These are phyloP conservation scores for Iris macrosiphon DNA, from an alignment of 106 monocot genomes.

Conservation along the genomic window DNA sequence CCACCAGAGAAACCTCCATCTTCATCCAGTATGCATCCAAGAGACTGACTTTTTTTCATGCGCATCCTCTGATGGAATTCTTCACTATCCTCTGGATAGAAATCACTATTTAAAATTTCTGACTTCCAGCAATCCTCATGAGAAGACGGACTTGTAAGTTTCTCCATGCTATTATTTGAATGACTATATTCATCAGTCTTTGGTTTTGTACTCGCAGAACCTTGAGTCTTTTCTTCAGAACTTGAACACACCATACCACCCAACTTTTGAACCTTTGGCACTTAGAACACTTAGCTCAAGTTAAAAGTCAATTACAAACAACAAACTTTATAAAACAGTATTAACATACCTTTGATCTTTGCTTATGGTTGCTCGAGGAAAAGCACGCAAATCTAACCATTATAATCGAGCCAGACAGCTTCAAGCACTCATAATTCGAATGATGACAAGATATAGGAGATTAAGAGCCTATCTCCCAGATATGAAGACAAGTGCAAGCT, in stretches of 20 bases:
- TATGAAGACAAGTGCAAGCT: background rate
- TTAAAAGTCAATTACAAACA: background rate
- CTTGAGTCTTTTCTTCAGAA: conserved; percentile 13
- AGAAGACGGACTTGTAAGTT: conserved; percentile 17
- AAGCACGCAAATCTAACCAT: conserved; percentile 57
- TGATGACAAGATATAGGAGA: background rate
- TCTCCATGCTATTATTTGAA: conserved; percentile 15
- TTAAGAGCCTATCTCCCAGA: background rate
- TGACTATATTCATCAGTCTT: conserved; percentile 8
- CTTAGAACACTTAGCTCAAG: background rate
- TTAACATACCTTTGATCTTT: conserved; percentile 34
- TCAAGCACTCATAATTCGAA: background rate
- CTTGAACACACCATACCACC: conserved; percentile 7
- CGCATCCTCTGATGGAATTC: background rate
- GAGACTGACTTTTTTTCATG: conserved; percentile 48
- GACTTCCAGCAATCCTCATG: conserved; percentile 31
- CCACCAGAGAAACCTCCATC: conserved; percentile 16
- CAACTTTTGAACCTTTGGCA: conserved; percentile 15
- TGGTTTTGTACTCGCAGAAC: conserved; percentile 6
- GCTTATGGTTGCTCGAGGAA: conserved; percentile 13
- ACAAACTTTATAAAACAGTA: background rate
- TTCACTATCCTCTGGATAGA: conserved; percentile 12
- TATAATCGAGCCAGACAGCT: background rate
- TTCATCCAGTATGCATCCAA: conserved; percentile 39
- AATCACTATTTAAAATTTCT: conserved; percentile 17